A percentile compares a stretch with the other conserved stretches of the same genome.
These are phyloP conservation scores for Nitzschia sp. DNA, from an alignment of 108 stramenopile species.

Conservation along the genomic window DNA sequence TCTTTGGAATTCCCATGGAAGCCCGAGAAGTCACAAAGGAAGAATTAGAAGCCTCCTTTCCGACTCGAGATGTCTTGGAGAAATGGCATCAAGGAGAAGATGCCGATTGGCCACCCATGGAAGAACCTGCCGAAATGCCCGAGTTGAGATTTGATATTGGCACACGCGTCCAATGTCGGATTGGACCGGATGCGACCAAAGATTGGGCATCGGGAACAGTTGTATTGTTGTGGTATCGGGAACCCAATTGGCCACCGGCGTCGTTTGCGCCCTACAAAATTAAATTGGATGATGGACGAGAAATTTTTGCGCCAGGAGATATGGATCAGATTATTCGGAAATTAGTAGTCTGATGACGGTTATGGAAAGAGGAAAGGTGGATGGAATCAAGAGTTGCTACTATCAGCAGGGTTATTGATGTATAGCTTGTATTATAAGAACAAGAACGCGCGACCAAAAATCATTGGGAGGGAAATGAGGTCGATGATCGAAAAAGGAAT, in stretches of 20 bases:
- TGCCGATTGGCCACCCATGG: conserved; percentile 83
- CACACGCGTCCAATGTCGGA: conserved; percentile 76
- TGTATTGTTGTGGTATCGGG: conserved; percentile 82
- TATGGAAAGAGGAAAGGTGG: too few relatives aligned
- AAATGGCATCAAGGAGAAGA: conserved; percentile 80
- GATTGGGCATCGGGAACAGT: conserved; percentile 88
- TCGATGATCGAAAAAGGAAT: too few relatives aligned
- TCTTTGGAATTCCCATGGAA: conserved; percentile 78
- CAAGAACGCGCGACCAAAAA: too few relatives aligned
- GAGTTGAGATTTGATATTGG: conserved; percentile 81
- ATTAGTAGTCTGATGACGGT: too few relatives aligned
- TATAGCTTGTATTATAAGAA: too few relatives aligned
- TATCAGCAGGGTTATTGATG: too few relatives aligned
- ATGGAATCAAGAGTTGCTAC: too few relatives aligned
- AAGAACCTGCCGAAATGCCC: conserved; percentile 51
- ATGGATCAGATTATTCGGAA: conserved; percentile 81
- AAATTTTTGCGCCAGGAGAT: conserved; percentile 91
- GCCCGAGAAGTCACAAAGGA: conserved; percentile 76
- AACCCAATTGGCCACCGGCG: conserved; percentile 82
- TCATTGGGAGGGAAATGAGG: too few relatives aligned
- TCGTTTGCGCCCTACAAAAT: conserved; percentile 93
- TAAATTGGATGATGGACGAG: conserved; percentile 83
- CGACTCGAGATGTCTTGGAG: conserved; percentile 61
- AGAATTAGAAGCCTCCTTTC: conserved; percentile 60
- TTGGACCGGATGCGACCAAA: conserved; percentile 81